Percentiles rank a stretch among this genome's conserved stretches.
phyloP scores from a whole-genome alignment of 202 grass and related monocot genomes.

The Carex arenaria region DNA sequence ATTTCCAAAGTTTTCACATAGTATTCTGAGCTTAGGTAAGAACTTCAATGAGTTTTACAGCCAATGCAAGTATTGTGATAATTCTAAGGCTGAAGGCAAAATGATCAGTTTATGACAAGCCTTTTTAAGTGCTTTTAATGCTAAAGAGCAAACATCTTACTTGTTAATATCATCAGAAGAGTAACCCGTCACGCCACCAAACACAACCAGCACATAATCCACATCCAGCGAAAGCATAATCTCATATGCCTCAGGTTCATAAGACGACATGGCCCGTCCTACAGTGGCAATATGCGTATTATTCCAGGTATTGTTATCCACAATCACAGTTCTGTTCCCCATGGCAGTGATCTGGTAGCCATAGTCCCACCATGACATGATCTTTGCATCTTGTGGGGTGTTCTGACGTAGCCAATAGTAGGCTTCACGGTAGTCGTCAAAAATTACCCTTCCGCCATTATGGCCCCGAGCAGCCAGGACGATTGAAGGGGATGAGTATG shows the following conservation, averaged over 20 bases:
- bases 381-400: slow-evolving; percentile 87
- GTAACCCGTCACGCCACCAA: slow-evolving; percentile 94
- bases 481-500: slow-evolving; percentile 97
- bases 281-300: slow-evolving; percentile 99
- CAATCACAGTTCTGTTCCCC: slow-evolving; percentile 99
- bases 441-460: slow-evolving; percentile 82
- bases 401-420: slow-evolving; percentile 99
- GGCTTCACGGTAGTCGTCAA: slow-evolving; percentile 98
- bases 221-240: slow-evolving; percentile 98
- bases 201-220: slow-evolving; percentile 96
- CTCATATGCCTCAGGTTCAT: slow-evolving; percentile 96
- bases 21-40: slow-evolving; percentile 5
- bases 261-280: slow-evolving; percentile 97
- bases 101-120: neutral
- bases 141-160: slow-evolving; percentile 40
- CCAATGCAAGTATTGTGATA: neutral
- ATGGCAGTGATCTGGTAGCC: slow-evolving; percentile 99
- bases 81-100: neutral
- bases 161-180: slow-evolving; percentile 99
- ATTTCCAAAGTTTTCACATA: neutral
- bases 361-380: slow-evolving; percentile 99
- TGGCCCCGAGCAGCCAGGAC: slow-evolving; percentile 83
- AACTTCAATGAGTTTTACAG: slow-evolving; percentile 15
- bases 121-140: neutral
- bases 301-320: slow-evolving; percentile 99